Conservation (phyloP, 2,329 filamentous ascomycete genomes). For the Phyllosticta capitalensis region DNA sequence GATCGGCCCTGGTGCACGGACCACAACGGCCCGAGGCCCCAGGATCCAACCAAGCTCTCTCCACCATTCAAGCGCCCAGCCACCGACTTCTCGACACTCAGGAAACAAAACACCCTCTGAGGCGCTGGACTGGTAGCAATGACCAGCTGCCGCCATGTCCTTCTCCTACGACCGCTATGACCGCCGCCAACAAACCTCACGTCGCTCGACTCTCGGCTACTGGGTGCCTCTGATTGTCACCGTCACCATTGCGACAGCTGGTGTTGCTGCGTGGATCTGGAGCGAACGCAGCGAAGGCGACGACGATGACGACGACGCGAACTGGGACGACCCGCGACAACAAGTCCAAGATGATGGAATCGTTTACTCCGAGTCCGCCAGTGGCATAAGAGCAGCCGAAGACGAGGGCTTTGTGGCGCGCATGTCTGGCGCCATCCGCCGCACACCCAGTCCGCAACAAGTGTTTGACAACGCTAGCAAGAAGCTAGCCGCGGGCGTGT, state of each 20-base stretch:
- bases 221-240: slow-evolving; percentile 86
- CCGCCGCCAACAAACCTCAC: slow-evolving; percentile 42
- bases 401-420: slow-evolving; percentile 58
- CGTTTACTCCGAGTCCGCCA: not conserved
- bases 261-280: slow-evolving; percentile 87
- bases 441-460: slow-evolving; percentile 80
- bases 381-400: slow-evolving; percentile 14
- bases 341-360: not conserved
- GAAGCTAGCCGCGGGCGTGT: slow-evolving; percentile 69
- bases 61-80: slow-evolving; percentile 4
- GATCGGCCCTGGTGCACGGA: not conserved
- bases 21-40: not conserved
- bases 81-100: not conserved
- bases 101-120: not conserved
- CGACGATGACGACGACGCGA: slow-evolving; percentile 37
- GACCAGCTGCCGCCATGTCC: slow-evolving; percentile 19
- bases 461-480: slow-evolving; percentile 76
- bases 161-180: slow-evolving; percentile 51
- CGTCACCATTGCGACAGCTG: slow-evolving; percentile 76
- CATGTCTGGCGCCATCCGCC: slow-evolving; percentile 70
- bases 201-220: slow-evolving; percentile 57
- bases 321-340: slow-evolving; percentile 11
- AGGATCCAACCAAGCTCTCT: not conserved
- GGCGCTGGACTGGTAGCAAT: not conserved
- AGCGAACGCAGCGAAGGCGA: slow-evolving; percentile 69